Conservation (phyloP, 495 filamentous ascomycete genomes). For the Aspergillus sclerotiicarbonarius region DNA sequence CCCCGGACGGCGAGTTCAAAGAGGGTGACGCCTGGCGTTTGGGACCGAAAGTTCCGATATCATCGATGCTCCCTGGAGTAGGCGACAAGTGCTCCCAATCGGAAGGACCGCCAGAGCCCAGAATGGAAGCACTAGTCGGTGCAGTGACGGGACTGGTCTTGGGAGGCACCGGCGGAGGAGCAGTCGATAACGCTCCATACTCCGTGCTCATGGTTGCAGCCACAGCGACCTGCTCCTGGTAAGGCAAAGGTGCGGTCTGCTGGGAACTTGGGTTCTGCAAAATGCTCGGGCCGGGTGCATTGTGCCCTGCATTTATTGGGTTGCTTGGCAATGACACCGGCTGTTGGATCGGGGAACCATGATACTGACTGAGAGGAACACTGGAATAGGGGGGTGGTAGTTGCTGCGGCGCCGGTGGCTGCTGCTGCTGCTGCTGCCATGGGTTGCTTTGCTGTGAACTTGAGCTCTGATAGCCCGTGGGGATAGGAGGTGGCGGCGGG, state of each 20-base stretch:
- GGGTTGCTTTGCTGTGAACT: slow-evolving; percentile 23
- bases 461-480: slow-evolving; percentile 33
- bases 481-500: slow-evolving; percentile 42
- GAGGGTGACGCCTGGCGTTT: slow-evolving; percentile 18
- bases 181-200: slow-evolving; percentile 15
- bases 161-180: slow-evolving; percentile 24
- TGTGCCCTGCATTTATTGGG: background rate
- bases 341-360: slow-evolving; percentile 2
- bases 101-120: slow-evolving; percentile 55
- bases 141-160: slow-evolving; percentile 21
- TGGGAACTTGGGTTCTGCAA: slow-evolving; percentile 1
- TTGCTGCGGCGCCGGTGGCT: too few relatives aligned
- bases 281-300: background rate
- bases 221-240: slow-evolving; percentile 6
- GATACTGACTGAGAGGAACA: slow-evolving; percentile 13
- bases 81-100: slow-evolving; percentile 58
- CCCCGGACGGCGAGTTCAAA: slow-evolving; percentile 14
- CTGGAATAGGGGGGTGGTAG: slow-evolving; percentile 15
- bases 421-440: slow-evolving; percentile 18
- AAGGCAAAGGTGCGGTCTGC: background rate
- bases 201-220: slow-evolving; percentile 21
- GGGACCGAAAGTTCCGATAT: slow-evolving; percentile 27
- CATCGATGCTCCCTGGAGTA: slow-evolving; percentile 33
- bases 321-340: background rate
- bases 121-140: slow-evolving; percentile 37